Evolutionary conservation across 306 rosid species (phyloP).

Genomic region (Citrullus colocynthis): DNA sequence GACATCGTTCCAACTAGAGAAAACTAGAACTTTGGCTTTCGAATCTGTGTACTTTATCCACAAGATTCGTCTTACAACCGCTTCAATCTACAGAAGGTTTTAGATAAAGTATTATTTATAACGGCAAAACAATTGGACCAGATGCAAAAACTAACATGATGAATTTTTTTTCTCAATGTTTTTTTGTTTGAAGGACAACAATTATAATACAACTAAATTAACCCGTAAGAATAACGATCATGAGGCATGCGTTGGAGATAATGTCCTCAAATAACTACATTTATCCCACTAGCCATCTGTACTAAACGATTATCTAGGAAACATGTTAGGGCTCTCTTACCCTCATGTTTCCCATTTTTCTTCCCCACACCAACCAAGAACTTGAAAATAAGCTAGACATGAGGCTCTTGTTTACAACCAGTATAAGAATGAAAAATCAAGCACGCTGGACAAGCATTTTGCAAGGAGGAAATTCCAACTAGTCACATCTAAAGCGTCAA

Average conservation of each 20-base stretch:
- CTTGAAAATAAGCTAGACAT: neutral
- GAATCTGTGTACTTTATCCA: slow-evolving; percentile 72
- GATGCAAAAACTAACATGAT: neutral
- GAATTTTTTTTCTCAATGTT: neutral
- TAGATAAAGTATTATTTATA: slow-evolving; percentile 1
- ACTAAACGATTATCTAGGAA: neutral
- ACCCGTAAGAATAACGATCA: neutral
- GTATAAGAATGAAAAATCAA: neutral
- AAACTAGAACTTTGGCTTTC: slow-evolving; percentile 68
- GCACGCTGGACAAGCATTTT: neutral
- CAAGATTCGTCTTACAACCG: slow-evolving; percentile 77
- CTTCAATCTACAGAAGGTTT: slow-evolving; percentile 60
- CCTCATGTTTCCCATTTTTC: neutral
- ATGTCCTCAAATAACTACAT: neutral
- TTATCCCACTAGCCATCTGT: neutral
- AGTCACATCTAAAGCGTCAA: neutral
- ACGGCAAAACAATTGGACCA: neutral
- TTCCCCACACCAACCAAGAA: neutral
- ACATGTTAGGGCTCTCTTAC: neutral
- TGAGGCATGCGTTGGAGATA: neutral
- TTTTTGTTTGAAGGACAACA: neutral
- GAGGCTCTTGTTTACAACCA: neutral
- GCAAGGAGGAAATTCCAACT: neutral
- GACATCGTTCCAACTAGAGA: slow-evolving; percentile 95
- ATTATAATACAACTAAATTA: neutral